A percentile compares a stretch with the other conserved stretches of the same genome.
phyloP scores from a whole-genome alignment of 148 eudicot species.

The Fagopyrum tataricum region DNA sequence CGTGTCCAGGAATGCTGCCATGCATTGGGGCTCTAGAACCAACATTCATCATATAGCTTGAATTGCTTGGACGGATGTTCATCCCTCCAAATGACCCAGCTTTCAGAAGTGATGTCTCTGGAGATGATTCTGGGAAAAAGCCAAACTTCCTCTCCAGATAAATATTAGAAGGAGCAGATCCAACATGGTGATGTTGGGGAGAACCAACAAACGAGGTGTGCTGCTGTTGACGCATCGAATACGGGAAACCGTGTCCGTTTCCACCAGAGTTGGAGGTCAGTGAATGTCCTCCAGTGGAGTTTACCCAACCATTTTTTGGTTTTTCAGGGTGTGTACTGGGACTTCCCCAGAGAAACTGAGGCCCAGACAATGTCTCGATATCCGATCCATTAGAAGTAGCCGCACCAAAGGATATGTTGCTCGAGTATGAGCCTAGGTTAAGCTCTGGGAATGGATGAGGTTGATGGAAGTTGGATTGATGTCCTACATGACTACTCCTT shows the following conservation, averaged over 20 bases:
- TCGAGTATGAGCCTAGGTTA: conserved; percentile 35
- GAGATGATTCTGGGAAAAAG: conserved; percentile 48
- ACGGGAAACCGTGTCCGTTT: conserved; percentile 40
- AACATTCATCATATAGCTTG: conserved; percentile 37
- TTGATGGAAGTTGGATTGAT: conserved; percentile 35
- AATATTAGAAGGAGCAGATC: conserved; percentile 72
- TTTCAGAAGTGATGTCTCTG: conserved; percentile 39
- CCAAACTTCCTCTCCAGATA: conserved; percentile 54
- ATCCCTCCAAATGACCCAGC: conserved; percentile 39
- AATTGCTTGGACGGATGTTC: conserved; percentile 27
- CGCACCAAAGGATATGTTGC: conserved; percentile 41
- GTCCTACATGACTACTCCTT: conserved; percentile 36
- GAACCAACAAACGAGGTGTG: conserved; percentile 31
- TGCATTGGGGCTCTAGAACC: conserved; percentile 40
- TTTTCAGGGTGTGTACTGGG: conserved; percentile 40
- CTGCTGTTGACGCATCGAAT: conserved; percentile 23
- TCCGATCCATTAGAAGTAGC: conserved; percentile 59
- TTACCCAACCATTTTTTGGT: conserved; percentile 31
- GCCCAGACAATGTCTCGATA: conserved; percentile 65
- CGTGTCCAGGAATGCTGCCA: conserved; percentile 34
- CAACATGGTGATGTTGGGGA: conserved; percentile 50
- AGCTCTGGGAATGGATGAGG: conserved; percentile 67
- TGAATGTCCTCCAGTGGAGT: conserved; percentile 28
- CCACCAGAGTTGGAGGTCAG: conserved; percentile 32
- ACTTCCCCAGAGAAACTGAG: conserved; percentile 88